Conservation (phyloP, 1,284 basidiomycete genomes). For the Leccinum insigne region DNA sequence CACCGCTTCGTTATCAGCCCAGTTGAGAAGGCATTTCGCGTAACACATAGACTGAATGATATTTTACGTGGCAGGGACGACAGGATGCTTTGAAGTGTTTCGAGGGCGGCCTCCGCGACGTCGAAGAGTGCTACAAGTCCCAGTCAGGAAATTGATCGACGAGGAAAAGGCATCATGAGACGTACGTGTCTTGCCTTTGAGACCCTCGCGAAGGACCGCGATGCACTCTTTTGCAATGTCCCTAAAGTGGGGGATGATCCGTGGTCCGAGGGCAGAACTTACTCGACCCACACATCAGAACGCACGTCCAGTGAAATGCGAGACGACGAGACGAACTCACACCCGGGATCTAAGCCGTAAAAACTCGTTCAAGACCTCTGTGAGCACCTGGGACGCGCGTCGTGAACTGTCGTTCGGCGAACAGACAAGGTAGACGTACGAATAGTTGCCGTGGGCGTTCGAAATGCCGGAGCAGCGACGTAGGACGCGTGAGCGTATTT, state of each 20-base stretch:
- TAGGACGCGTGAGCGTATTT: conserved; percentile 63
- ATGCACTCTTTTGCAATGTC: conserved; percentile 66
- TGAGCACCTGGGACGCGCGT: conserved; percentile 49
- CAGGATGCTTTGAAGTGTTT: conserved; percentile 57
- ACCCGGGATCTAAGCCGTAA: conserved; percentile 56
- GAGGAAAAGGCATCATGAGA: neutral
- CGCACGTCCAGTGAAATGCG: conserved; percentile 1
- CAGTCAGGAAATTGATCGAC: neutral
- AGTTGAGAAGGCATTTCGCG: too few species aligned
- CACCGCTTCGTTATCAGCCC: too few species aligned
- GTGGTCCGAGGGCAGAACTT: conserved; percentile 79
- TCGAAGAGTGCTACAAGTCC: conserved; percentile 17
- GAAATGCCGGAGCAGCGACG: conserved; percentile 65
- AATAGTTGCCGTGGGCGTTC: conserved; percentile 50
- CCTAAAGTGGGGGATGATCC: conserved; percentile 82
- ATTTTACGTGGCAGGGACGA: conserved; percentile 19
- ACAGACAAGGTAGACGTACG: conserved; percentile 37
- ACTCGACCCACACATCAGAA: conserved; percentile 10
- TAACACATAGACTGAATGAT: too few species aligned
- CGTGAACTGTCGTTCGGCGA: conserved; percentile 17
- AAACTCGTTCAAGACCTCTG: conserved; percentile 69
- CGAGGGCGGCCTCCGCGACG: conserved; percentile 41
- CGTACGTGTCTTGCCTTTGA: conserved; percentile 36
- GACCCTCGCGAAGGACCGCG: conserved; percentile 45
- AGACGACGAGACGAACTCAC: conserved; percentile 38